Conservation (phyloP, 345 rosid species). For the Boechera stricta region DNA sequence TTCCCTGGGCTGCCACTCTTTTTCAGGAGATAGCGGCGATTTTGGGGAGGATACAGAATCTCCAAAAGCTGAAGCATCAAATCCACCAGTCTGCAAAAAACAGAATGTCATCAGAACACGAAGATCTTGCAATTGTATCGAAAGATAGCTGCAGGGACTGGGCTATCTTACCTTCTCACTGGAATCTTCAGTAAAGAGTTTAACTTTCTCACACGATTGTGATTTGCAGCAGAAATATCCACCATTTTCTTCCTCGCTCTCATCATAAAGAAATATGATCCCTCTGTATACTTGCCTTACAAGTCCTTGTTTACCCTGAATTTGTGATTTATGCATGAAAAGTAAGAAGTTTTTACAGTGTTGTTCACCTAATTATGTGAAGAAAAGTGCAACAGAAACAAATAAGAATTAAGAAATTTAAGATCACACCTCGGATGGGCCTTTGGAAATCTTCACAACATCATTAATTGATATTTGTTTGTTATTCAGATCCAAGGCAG, state of each 20-base stretch:
- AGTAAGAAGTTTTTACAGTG: slow-evolving; percentile 15
- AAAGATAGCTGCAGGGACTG: neutral
- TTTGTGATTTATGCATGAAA: slow-evolving; percentile 25
- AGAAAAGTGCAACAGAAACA: slow-evolving; percentile 21
- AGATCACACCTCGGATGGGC: slow-evolving; percentile 69
- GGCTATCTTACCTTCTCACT: slow-evolving; percentile 62
- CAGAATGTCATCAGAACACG: slow-evolving; percentile 32
- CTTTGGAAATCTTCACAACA: slow-evolving; percentile 77
- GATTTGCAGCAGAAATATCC: slow-evolving; percentile 85
- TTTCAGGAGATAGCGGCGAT: slow-evolving; percentile 74
- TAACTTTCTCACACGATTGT: slow-evolving; percentile 77
- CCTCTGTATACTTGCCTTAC: slow-evolving; percentile 90
- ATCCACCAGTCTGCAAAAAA: slow-evolving; percentile 61
- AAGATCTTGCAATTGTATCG: slow-evolving; percentile 7
- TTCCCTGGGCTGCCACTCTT: slow-evolving; percentile 52
- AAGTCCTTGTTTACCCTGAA: slow-evolving; percentile 89
- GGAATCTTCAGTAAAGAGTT: slow-evolving; percentile 49
- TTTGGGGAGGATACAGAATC: slow-evolving; percentile 76
- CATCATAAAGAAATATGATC: slow-evolving; percentile 66
- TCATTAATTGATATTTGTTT: slow-evolving; percentile 74
- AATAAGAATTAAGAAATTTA: neutral
- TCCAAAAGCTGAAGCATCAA: slow-evolving; percentile 58
- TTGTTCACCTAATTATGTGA: slow-evolving; percentile 4
- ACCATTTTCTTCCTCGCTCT: slow-evolving; percentile 78
- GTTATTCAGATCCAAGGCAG: slow-evolving; percentile 67